Conservation (phyloP, 306 rosid species). For the Pterocarpus macrocarpus region DNA sequence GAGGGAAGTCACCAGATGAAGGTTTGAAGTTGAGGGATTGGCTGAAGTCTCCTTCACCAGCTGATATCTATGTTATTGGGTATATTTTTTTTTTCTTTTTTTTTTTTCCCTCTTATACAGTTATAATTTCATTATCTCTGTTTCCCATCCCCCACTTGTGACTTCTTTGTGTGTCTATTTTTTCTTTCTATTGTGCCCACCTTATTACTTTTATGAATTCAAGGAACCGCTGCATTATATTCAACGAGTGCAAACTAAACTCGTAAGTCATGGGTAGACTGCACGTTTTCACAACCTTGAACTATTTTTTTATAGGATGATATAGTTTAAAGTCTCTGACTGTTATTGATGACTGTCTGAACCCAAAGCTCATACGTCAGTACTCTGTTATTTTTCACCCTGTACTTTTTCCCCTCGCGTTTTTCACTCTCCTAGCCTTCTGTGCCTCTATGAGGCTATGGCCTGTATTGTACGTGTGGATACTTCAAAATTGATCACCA, state of each 20-base stretch:
- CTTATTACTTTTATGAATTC: conserved; percentile 1
- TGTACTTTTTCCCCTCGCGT: not conserved
- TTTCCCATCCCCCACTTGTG: conserved; percentile 9
- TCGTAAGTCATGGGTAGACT: conserved; percentile 15
- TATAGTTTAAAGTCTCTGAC: not conserved
- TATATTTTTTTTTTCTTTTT: conserved; percentile 29
- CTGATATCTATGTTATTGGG: conserved; percentile 88
- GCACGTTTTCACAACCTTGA: not conserved
- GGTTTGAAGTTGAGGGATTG: conserved; percentile 73
- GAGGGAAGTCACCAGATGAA: conserved; percentile 85
- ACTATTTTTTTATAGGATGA: too few species aligned
- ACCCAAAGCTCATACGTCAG: conserved; percentile 8
- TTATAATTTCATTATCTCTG: not conserved
- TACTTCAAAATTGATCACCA: not conserved
- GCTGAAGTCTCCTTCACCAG: conserved; percentile 70
- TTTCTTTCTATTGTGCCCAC: not conserved
- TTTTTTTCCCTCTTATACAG: not conserved
- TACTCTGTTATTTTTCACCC: not conserved
- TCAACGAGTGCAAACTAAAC: not conserved
- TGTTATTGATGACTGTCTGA: conserved; percentile 12
- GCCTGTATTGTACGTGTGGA: too few species aligned
- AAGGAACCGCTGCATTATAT: not conserved
- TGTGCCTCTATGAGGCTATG: not conserved
- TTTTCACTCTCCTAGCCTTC: not conserved
- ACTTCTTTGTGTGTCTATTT: not conserved